A percentile compares a stretch with the other conserved stretches of the same genome.
phyloP scores from a whole-genome alignment of 805 yeast species.

The Barnettozyma wickerhamii region DNA sequence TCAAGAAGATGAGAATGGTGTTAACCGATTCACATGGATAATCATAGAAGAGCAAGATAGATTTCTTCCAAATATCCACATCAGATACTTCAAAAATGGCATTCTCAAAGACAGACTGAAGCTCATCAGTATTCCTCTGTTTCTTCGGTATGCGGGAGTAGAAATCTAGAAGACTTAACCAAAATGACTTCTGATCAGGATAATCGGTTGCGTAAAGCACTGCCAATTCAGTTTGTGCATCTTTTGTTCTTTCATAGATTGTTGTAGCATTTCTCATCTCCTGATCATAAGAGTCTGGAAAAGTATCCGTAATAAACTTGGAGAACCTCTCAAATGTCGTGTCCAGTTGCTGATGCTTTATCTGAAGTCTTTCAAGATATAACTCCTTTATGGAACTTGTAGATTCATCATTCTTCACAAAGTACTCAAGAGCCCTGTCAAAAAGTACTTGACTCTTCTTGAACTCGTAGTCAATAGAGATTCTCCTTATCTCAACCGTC shows the following conservation, averaged over 20 bases:
- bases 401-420: background rate
- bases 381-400: background rate
- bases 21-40: background rate
- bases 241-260: constrained; percentile 29
- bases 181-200: constrained; percentile 5
- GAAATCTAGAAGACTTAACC: constrained; percentile 7
- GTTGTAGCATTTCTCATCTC: constrained; percentile 35
- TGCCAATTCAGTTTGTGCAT: constrained; percentile 31
- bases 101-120: constrained; percentile 13
- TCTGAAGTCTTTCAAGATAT: constrained; percentile 28
- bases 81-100: constrained; percentile 10
- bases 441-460: background rate
- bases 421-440: background rate
- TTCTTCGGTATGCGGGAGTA: constrained; percentile 9
- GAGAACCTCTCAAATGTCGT: constrained; percentile 39
- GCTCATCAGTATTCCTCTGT: constrained; percentile 2
- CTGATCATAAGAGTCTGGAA: constrained; percentile 28
- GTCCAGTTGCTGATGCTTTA: constrained; percentile 39
- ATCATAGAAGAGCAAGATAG: constrained; percentile 9
- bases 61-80: constrained; percentile 12
- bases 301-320: constrained; percentile 32
- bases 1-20: background rate
- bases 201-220: constrained; percentile 14
- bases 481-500: too few relatives aligned
- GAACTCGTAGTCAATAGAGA: too few relatives aligned